A percentile compares a stretch with the other conserved stretches of the same genome.
Evolutionary conservation across 352 stramenopile genomes (phyloP).

Genomic region (Phytopythium litorale): DNA sequence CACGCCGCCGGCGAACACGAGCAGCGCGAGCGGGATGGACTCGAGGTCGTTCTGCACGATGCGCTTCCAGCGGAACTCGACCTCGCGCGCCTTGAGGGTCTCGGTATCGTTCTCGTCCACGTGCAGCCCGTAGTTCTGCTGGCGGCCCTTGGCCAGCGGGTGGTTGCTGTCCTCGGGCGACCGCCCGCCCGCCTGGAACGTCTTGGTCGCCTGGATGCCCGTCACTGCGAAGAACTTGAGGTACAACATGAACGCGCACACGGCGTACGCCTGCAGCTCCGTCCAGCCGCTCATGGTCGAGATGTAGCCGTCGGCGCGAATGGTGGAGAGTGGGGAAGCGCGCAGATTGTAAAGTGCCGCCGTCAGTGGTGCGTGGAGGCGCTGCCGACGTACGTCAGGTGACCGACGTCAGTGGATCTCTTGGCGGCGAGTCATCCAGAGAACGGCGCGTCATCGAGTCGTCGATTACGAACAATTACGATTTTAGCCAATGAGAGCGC

Average conservation of each 20-base stretch:
- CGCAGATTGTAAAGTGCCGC: not conserved
- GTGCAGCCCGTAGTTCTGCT: slow-evolving; percentile 33
- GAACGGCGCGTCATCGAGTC: slow-evolving; percentile 1
- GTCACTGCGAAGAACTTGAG: slow-evolving; percentile 33
- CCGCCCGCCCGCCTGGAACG: slow-evolving; percentile 28
- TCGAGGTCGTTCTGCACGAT: slow-evolving; percentile 59
- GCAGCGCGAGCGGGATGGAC: slow-evolving; percentile 44
- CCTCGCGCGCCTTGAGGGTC: slow-evolving; percentile 21
- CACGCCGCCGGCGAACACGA: slow-evolving; percentile 29
- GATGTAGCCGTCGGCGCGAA: not conserved
- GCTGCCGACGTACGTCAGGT: not conserved
- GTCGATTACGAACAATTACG: slow-evolving; percentile 12
- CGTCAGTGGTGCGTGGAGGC: not conserved
- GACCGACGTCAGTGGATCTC: not conserved
- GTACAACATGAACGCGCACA: slow-evolving; percentile 36
- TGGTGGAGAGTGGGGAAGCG: not conserved
- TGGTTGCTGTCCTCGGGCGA: slow-evolving; percentile 33
- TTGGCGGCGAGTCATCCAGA: not conserved
- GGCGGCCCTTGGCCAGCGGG: slow-evolving; percentile 24
- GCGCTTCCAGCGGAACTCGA: slow-evolving; percentile 47
- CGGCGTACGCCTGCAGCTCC: slow-evolving; percentile 23
- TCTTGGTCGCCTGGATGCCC: slow-evolving; percentile 33
- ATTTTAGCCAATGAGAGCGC: slow-evolving; percentile 21
- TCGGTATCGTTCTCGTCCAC: slow-evolving; percentile 16
- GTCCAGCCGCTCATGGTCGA: slow-evolving; percentile 19